Conservation (phyloP, 2,329 filamentous ascomycete species). For the Knoxdaviesia proteae region DNA sequence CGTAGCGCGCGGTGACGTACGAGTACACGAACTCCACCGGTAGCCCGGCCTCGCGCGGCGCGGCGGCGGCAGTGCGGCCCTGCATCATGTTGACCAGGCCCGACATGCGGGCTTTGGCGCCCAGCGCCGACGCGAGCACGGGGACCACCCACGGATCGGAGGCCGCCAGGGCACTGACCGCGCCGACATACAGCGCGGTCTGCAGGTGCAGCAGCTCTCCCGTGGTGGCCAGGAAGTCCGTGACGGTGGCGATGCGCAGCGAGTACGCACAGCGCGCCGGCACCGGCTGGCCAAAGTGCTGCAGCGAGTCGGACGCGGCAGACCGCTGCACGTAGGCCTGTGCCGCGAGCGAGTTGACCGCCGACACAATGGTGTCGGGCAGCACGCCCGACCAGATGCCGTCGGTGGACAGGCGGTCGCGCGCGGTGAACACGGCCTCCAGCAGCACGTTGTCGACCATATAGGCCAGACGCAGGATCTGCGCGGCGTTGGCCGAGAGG, state of each 20-base stretch:
- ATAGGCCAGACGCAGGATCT: constrained; percentile 10
- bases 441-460: constrained; percentile 15
- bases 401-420: constrained; percentile 7
- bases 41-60: constrained; percentile 13
- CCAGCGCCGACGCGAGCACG: constrained; percentile 12
- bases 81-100: constrained; percentile 19
- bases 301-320: constrained; percentile 13
- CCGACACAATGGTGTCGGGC: constrained; percentile 12
- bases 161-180: constrained; percentile 6
- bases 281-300: constrained; percentile 12
- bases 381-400: constrained; percentile 13
- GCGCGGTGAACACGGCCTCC: constrained; percentile 12
- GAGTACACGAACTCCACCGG: constrained; percentile 13
- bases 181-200: constrained; percentile 11
- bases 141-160: constrained; percentile 15
- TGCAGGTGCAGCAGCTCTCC: constrained; percentile 10
- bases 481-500: constrained; percentile 10
- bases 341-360: constrained; percentile 12
- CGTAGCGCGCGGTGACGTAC: constrained; percentile 12
- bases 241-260: constrained; percentile 7
- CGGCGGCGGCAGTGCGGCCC: constrained; percentile 11
- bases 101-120: constrained; percentile 13
- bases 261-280: constrained; percentile 11
- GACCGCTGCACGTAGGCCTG: constrained; percentile 16
- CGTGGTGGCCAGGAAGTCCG: constrained; percentile 10